Conservation (phyloP, 2,329 filamentous ascomycete genomes). For the Davidsoniella virescens region DNA sequence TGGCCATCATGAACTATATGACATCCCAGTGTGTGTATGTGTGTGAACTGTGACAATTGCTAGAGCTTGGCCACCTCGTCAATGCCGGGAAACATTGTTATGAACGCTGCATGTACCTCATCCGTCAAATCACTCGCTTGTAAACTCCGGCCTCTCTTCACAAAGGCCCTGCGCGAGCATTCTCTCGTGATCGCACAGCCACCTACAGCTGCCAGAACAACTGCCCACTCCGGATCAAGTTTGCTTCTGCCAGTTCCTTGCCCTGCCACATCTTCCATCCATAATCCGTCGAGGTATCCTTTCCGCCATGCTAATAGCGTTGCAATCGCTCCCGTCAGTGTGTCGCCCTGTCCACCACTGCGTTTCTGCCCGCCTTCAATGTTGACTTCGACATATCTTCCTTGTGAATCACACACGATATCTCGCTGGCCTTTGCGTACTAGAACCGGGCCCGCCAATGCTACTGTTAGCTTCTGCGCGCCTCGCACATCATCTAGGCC, state of each 20-base stretch:
- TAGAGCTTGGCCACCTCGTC: conserved; percentile 18
- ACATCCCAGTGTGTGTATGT: background rate
- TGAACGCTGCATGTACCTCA: conserved; percentile 69
- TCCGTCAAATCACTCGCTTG: conserved; percentile 90
- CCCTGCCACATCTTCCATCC: conserved; percentile 43
- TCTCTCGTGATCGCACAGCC: conserved; percentile 77
- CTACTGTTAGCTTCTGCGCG: conserved; percentile 52
- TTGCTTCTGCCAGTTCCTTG: conserved; percentile 21
- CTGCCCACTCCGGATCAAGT: conserved; percentile 32
- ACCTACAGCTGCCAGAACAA: conserved; percentile 70
- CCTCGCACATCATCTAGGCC: conserved; percentile 24
- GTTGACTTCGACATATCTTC: conserved; percentile 35
- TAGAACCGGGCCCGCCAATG: conserved; percentile 75
- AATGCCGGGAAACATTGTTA: conserved; percentile 61
- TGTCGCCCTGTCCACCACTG: conserved; percentile 89
- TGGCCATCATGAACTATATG: background rate
- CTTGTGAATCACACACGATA: conserved; percentile 34
- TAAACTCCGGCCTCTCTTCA: conserved; percentile 68
- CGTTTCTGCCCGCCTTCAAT: conserved; percentile 74
- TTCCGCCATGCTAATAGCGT: conserved; percentile 80
- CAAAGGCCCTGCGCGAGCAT: conserved; percentile 74
- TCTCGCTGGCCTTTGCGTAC: conserved; percentile 78
- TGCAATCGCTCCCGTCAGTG: conserved; percentile 73
- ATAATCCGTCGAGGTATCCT: conserved; percentile 70
- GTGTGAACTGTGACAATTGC: background rate